These are phyloP conservation scores for Tephrocybe sp. DNA, from an alignment of 768 basidiomycete species.

Conservation along the genomic window DNA sequence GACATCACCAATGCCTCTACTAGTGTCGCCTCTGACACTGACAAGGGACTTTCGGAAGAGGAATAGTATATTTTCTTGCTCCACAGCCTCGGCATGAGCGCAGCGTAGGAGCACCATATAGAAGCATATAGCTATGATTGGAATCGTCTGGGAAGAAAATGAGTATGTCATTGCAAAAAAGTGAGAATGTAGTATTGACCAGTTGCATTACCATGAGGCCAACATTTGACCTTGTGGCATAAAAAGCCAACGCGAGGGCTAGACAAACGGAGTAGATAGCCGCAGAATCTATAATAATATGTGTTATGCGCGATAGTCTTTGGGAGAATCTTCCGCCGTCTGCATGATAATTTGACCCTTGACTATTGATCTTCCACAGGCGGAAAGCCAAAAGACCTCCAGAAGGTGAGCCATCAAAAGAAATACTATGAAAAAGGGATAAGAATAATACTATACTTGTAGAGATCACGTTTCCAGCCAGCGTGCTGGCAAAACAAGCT, in stretches of 20 bases:
- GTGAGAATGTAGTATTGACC: not conserved
- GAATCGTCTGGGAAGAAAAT: not conserved
- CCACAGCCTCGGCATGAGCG: too few relatives aligned
- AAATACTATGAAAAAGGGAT: not conserved
- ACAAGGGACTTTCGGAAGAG: too few relatives aligned
- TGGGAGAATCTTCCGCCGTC: too few relatives aligned
- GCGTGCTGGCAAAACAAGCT: not conserved
- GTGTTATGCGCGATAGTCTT: not conserved
- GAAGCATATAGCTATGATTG: too few relatives aligned
- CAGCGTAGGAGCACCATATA: too few relatives aligned
- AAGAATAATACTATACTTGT: not conserved
- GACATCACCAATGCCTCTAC: too few relatives aligned
- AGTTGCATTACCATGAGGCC: not conserved
- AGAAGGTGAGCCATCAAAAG: not conserved
- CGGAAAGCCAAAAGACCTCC: not conserved
- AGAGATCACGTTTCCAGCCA: not conserved
- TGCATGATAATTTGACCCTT: not conserved
- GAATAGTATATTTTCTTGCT: too few relatives aligned
- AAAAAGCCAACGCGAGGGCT: not conserved
- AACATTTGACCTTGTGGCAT: not conserved
- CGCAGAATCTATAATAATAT: not conserved
- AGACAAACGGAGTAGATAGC: not conserved
- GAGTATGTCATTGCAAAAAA: not conserved
- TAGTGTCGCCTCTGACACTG: too few relatives aligned
- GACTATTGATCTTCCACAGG: not conserved